Evolutionary conservation across 2,329 filamentous ascomycete species (phyloP).

Genomic region (Pestalotiopsis sp.): DNA sequence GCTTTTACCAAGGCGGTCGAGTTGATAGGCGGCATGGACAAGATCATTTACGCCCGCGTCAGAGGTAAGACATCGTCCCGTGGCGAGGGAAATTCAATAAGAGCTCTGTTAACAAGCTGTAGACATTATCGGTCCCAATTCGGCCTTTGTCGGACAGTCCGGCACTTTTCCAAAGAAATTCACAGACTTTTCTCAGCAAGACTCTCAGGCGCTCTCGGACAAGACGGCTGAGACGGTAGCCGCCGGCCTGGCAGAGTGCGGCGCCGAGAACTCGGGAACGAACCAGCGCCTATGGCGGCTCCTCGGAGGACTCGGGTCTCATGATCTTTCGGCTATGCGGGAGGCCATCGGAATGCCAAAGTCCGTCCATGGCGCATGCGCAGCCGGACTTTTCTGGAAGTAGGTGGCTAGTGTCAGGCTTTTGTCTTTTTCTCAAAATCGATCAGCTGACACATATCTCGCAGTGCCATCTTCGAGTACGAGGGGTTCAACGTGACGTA

Average conservation of each 20-base stretch:
- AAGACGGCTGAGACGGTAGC: neutral
- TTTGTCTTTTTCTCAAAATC: neutral
- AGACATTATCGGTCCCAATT: neutral
- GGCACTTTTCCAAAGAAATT: neutral
- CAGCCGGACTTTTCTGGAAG: neutral
- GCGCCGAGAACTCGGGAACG: neutral
- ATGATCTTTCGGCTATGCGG: neutral
- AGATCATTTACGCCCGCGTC: neutral
- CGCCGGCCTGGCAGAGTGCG: neutral
- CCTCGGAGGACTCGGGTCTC: neutral
- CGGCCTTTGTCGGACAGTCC: neutral
- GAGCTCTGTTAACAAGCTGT: neutral
- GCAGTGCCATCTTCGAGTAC: neutral
- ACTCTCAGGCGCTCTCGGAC: neutral
- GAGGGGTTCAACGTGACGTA: conserved; percentile 43
- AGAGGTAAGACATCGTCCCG: neutral
- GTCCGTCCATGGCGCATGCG: neutral
- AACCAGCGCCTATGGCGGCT: neutral
- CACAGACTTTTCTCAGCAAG: neutral
- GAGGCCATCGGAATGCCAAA: neutral
- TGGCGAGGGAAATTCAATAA: neutral
- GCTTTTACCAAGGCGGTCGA: neutral
- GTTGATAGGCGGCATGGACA: neutral
- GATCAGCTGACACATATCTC: neutral
- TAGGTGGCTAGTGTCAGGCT: neutral